Evolutionary conservation across 192 early-diverging fungal species (phyloP), one percentile per base, ranked within the genome.

Genomic region (Umbelopsis sp.): DNA sequence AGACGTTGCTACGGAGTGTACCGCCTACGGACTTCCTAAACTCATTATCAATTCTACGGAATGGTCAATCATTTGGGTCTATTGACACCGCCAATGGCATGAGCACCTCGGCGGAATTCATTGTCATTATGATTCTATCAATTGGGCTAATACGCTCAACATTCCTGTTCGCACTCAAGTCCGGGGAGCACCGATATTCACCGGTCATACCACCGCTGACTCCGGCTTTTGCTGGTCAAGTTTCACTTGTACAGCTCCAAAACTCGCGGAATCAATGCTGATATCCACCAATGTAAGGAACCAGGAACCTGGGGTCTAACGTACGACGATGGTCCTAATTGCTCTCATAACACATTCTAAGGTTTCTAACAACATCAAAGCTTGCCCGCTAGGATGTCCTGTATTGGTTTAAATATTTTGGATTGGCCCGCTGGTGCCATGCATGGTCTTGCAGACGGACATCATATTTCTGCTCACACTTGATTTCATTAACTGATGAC

Each of bases 261-360:
- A 77, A 45, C 29, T 70, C 12, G 22, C 43, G 66, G 43, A 69
- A 36, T 77, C 43, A 72, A 72, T 22, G 45, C 34, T 24, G 76
- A 77, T 66, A 77, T 77, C 21, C 47, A n/a, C 22, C 12, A 70
- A 9, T 77, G 76, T 44, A 71, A 71, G 50, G 76, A 77, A 51
- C 76, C 76, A 44, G 81, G 82, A 70, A 84, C 83, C 17, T 82
- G 82, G 79, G 78, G 83, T 1, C 26, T 90, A n/a, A 83, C 88
- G 2, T 90, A 86, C 70, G 89, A 90, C 74, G 89, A 90, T 77
- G 89, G 89, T 0, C 88, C 88, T 10, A 82, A 81, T 10, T 65
- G 69, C 3, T 83, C 76, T 36, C 80, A 81, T 20, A 69, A 75
- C n/a, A 74, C 79, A 2, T 68, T 89, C 26, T 73, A 86, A n/a